These are phyloP conservation scores for Tetrapisispora iriomotensis DNA, from an alignment of 805 yeast genomes.

Conservation along the genomic window DNA sequence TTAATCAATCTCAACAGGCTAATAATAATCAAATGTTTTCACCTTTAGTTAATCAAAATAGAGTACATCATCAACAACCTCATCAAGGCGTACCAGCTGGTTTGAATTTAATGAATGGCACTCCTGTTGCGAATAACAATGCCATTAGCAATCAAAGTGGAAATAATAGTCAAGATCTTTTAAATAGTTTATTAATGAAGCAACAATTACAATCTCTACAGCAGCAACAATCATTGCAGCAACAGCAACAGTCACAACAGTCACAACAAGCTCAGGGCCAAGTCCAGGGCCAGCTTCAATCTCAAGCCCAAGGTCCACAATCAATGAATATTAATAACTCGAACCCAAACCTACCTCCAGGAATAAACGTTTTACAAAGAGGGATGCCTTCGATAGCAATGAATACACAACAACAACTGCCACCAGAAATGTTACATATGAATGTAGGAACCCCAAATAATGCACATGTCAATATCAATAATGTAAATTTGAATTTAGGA, in stretches of 20 bases:
- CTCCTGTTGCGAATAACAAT: neutral
- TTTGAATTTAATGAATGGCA: constrained; percentile 8
- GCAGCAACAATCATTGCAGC: constrained; percentile 10
- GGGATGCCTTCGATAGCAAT: constrained; percentile 12
- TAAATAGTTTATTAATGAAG: constrained; percentile 20
- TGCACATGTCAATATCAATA: constrained; percentile 4
- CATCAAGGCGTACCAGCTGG: constrained; percentile 8
- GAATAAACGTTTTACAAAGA: constrained; percentile 21
- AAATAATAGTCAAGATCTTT: constrained; percentile 11
- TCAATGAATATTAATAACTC: constrained; percentile 8
- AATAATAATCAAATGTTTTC: constrained; percentile 13
- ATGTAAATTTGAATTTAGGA: neutral
- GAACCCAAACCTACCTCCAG: constrained; percentile 19
- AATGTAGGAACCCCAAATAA: neutral
- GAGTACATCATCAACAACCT: constrained; percentile 17
- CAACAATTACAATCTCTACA: constrained; percentile 22
- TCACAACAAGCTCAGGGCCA: neutral
- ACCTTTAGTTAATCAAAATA: constrained; percentile 19
- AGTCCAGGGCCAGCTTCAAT: constrained; percentile 4
- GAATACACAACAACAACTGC: constrained; percentile 5
- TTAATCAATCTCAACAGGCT: constrained; percentile 18
- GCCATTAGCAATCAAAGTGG: neutral
- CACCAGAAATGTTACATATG: constrained; percentile 8
- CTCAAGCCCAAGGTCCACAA: constrained; percentile 9
- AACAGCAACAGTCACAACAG: constrained; percentile 4